These are phyloP conservation scores for Pseudohyphozyma bogoriensis DNA, from an alignment of 768 basidiomycete species.

Conservation along the genomic window DNA sequence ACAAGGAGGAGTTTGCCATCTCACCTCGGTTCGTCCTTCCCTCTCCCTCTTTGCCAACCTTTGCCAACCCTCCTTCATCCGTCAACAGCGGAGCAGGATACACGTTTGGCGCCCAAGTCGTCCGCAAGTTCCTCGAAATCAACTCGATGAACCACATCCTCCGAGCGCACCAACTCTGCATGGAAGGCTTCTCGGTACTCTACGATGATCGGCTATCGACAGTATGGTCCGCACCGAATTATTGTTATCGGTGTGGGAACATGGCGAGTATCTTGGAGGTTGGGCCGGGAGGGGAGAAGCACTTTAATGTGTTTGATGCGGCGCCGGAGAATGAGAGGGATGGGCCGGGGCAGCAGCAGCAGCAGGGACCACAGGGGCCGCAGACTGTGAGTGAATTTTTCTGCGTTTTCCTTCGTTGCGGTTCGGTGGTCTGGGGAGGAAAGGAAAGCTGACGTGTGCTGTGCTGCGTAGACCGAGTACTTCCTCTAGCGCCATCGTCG, in stretches of 20 bases:
- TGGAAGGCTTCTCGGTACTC: conserved; percentile 98
- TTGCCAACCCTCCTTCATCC: conserved; percentile 5
- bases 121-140: conserved; percentile 90
- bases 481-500: conserved; percentile 17
- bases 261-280: conserved; percentile 93
- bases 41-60: conserved; percentile 8
- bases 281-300: conserved; percentile 71
- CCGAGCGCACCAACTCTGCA: conserved; percentile 95
- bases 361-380: conserved; percentile 34
- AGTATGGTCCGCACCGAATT: conserved; percentile 98
- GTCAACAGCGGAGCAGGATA: conserved; percentile 81
- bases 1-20: conserved; percentile 99
- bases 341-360: conserved; percentile 50
- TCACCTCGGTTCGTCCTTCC: conserved; percentile 66
- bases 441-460: neutral
- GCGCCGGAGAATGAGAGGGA: conserved; percentile 96
- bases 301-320: conserved; percentile 96
- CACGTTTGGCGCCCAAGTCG: conserved; percentile 95
- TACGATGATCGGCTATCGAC: conserved; percentile 93
- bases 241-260: conserved; percentile 97
- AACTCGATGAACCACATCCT: conserved; percentile 96
- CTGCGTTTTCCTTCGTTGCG: neutral
- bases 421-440: neutral
- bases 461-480: conserved; percentile 23
- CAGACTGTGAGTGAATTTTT: conserved; percentile 15